Base-by-base conservation (phyloP, 2,329 filamentous ascomycete species). In the Neopestalotiopsis sp. region DNA sequence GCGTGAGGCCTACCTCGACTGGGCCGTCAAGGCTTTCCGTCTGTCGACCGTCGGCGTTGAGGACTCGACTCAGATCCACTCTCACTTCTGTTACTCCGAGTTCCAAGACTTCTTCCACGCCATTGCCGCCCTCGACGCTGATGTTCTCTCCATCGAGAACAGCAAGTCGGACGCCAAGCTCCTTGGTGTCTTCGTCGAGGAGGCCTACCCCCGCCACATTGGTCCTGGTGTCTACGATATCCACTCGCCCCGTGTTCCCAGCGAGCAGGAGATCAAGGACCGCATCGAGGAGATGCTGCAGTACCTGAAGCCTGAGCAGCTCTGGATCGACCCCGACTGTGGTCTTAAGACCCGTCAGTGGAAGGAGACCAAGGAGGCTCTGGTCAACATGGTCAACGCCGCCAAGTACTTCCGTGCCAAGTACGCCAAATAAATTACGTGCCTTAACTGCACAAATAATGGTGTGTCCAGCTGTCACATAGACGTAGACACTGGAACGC, bases 31-130 rank as follows among this genome's bases (percentile, higher is more conserved):
- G 87, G 94, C 95, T 78, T 99, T 99, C 94, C 94, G 94, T 83
- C 94, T 99, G 75, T 91, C 95, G 74, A 97, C 95, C 77, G 91
- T 94, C 71, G 96, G 94, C 82, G 95, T 99, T 71, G 86, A 94
- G 86, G 94, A 99, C 84, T 93, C 92, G 70, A 99, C 96, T 76
- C 96, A 99, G 90, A 98, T 99, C 84, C 96, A 99, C 92, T 98
- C 95, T 73, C 96, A 99, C 89, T 99, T 99, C 93, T 99, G 96
- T 86, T 99, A 99, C 92, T 98, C 96, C 66, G 96, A 99, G 90
- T 99, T 99, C 94, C 96, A 99, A 88, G 96, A 99, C 89, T 99
- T 99, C 90, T 99, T 99, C 94, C 94, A 98, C 86, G 96, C 96
- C 86, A 99, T 99, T 78, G 94, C 96, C 74, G 95, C 96, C 71